Percentiles rank a stretch among this genome's conserved stretches.
These are phyloP conservation scores for Rhododendron henanense DNA, from an alignment of 148 eudicot species.

Conservation along the genomic window DNA sequence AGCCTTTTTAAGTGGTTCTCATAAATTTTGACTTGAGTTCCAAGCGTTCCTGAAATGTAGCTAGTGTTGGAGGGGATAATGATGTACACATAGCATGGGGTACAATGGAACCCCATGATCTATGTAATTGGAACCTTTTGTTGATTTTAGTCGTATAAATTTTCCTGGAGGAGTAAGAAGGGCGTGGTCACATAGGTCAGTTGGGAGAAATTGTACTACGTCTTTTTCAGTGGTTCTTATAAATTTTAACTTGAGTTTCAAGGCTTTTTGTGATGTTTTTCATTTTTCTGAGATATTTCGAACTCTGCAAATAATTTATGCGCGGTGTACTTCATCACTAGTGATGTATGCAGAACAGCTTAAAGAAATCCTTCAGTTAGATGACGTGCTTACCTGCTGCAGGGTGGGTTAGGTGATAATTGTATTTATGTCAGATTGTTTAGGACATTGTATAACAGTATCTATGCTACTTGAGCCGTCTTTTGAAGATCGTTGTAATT, in stretches of 20 bases:
- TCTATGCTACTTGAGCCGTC: background rate
- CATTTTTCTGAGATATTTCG: background rate
- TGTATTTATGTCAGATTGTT: background rate
- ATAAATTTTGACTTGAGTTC: background rate
- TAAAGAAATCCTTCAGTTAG: background rate
- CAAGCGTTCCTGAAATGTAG: background rate
- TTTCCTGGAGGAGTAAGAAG: background rate
- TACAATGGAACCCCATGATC: background rate
- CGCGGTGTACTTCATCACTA: background rate
- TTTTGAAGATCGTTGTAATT: background rate
- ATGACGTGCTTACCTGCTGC: background rate
- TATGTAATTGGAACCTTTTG: constrained; percentile 2
- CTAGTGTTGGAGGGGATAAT: background rate
- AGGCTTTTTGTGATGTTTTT: background rate
- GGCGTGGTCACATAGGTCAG: background rate
- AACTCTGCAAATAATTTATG: background rate
- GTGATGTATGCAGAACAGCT: background rate
- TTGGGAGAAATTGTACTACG: background rate
- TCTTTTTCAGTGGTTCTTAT: background rate
- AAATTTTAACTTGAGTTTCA: background rate
- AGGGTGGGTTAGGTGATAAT: background rate
- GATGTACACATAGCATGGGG: background rate
- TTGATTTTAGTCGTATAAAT: background rate
- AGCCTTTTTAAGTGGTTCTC: background rate
- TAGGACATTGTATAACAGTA: background rate